phyloP scores from a whole-genome alignment of 768 basidiomycete genomes.

The Kwoniella sp. region DNA sequence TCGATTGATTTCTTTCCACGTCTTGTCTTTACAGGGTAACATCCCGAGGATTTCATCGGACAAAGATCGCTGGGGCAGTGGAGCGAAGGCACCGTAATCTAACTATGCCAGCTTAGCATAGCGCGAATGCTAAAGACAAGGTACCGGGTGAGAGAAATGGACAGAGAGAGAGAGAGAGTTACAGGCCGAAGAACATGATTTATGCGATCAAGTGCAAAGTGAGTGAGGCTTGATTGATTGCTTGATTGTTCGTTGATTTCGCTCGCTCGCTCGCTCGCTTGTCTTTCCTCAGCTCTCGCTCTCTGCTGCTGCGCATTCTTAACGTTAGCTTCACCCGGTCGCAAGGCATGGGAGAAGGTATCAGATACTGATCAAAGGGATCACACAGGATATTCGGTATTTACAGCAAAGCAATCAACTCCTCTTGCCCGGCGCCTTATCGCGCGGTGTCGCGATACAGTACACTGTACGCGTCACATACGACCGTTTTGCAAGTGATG shows the following conservation, averaged over 20 bases:
- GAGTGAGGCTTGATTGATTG: constrained; percentile 2
- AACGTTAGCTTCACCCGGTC: background rate
- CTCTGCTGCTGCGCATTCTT: background rate
- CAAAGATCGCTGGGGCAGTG: background rate
- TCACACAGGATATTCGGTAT: no score
- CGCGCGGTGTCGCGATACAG: background rate
- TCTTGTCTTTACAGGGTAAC: background rate
- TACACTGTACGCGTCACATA: background rate
- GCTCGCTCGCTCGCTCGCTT: background rate
- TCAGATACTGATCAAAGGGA: background rate
- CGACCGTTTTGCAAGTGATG: no score
- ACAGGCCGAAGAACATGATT: background rate
- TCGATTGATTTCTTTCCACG: background rate
- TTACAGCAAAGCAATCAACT: no score
- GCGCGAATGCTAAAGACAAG: no score
- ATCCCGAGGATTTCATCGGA: background rate
- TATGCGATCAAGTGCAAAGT: background rate
- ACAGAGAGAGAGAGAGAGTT: background rate
- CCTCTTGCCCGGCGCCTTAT: no score
- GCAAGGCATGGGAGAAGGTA: no score
- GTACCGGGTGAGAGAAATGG: background rate
- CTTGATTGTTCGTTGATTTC: background rate
- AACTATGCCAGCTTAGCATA: no score
- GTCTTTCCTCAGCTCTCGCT: background rate
- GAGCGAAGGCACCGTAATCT: background rate